Evolutionary conservation across 2,329 filamentous ascomycete species (phyloP), one percentile per base, ranked within the genome.

Genomic region (Calonectria pseudoreteaudii): DNA sequence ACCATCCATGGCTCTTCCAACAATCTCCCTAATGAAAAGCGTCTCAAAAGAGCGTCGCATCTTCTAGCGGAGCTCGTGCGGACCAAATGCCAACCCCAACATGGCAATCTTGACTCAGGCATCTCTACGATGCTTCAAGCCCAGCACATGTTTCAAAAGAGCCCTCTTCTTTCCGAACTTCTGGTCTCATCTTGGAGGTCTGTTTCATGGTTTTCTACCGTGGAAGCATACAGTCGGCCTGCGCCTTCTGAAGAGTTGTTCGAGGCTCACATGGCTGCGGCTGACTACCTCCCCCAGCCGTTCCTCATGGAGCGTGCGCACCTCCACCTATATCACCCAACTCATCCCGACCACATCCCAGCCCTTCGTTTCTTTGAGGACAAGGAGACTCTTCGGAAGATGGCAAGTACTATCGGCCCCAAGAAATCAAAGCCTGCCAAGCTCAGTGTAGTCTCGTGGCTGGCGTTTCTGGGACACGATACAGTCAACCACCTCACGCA

Each of bases 291-390:
- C 20, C 76, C 81, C 7, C 78, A 78, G 30, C 81, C 84, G 1
- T 80, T 87, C 47, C 79, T 80, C 10, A 80, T 91, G 10, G 87
- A 90, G 65, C 84, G 85, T 38, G 90, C 90, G 0, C 90, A 92
- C 75, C 83, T 92, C 4, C 85, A 88, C 34, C 84, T 92, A 2
- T 85, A 89, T 71, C 90, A 92, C 77, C 90, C 90, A 0, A 87
- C 87, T 0, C 83, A 84, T 3, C 90, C 90, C 0, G 85, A 86
- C 31, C 85, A 87, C 28, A 80, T 83, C 2, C 84, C 85, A 1
- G 90, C 90, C 0, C 77, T 91, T 14, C 78, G 84, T 2, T 87
- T 88, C 68, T 86, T 91, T 73, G 75, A 79, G 56, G 79, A 85
- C 65, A 82, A 78, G 70, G 71, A 82, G 38, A 80, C 75, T 36